phyloP scores from a whole-genome alignment of 2,329 filamentous ascomycete species.

The Diaporthe sp. region DNA sequence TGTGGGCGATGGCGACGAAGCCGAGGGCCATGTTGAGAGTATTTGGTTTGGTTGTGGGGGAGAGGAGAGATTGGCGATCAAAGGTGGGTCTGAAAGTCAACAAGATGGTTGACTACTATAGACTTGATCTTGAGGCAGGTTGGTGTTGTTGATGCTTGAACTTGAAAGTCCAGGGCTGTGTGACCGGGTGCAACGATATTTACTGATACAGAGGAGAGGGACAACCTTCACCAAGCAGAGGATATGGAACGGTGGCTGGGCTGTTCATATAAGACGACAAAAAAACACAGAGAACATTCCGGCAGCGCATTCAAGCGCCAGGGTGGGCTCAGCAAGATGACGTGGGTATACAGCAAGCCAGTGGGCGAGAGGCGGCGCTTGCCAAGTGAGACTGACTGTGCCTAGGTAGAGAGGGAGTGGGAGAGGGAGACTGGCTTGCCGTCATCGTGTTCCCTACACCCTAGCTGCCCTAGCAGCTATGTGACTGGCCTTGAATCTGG shows the following conservation, averaged over 20 bases:
- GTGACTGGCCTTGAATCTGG: neutral
- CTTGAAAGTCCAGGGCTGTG: slow-evolving; percentile 1
- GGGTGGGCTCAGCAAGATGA: slow-evolving; percentile 31
- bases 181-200: slow-evolving; percentile 5
- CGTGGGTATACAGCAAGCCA: slow-evolving; percentile 33
- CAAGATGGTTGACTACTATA: neutral
- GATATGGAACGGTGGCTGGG: neutral
- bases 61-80: neutral
- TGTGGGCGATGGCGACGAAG: slow-evolving; percentile 74
- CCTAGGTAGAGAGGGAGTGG: neutral
- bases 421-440: neutral
- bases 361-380: slow-evolving; percentile 3
- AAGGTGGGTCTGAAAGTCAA: neutral
- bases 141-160: neutral
- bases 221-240: neutral
- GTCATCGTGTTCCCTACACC: neutral
- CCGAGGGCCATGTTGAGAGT: slow-evolving; percentile 62
- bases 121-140: neutral
- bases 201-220: neutral
- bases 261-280: slow-evolving; percentile 11
- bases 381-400: slow-evolving; percentile 11
- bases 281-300: neutral
- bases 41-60: neutral
- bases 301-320: slow-evolving; percentile 19
- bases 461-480: neutral